Percentiles rank a stretch among this genome's conserved stretches.
Conservation (phyloP, 2,329 filamentous ascomycete genomes). For the Endoconidiophora laricicola region DNA sequence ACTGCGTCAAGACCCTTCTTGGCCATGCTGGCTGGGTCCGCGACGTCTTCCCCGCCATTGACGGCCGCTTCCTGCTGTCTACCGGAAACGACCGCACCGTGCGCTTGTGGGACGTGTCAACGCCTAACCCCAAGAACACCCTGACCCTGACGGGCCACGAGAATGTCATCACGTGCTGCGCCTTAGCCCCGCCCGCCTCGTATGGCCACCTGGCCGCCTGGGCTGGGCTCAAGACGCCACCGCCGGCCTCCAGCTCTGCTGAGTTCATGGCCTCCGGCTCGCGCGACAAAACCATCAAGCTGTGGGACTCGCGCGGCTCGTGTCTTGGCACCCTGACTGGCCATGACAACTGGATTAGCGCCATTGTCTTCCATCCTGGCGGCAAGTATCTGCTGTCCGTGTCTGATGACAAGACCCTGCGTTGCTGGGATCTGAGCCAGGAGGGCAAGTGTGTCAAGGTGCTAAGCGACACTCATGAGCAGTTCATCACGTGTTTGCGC, state of each 20-base stretch:
- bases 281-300: constrained; percentile 74
- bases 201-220: constrained; percentile 64
- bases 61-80: constrained; percentile 70
- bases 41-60: constrained; percentile 64
- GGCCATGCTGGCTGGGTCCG: constrained; percentile 87
- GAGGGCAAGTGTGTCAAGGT: constrained; percentile 81
- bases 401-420: constrained; percentile 76
- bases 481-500: constrained; percentile 71
- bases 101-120: constrained; percentile 69
- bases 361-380: constrained; percentile 73
- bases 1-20: constrained; percentile 75
- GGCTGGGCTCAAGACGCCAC: constrained; percentile 70
- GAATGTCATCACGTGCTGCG: constrained; percentile 70
- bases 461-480: constrained; percentile 58
- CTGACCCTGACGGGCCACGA: constrained; percentile 74
- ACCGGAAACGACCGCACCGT: constrained; percentile 69
- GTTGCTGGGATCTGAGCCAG: constrained; percentile 86
- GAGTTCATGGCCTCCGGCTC: constrained; percentile 84
- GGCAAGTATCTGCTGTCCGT: constrained; percentile 80
- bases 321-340: constrained; percentile 71
- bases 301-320: constrained; percentile 77
- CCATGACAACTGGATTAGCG: constrained; percentile 89
- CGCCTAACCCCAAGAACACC: constrained; percentile 50
- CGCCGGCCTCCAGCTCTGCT: constrained; percentile 53
- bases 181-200: constrained; percentile 62